Evolutionary conservation across 768 basidiomycete genomes (phyloP).

Genomic region (Mycena maculata): DNA sequence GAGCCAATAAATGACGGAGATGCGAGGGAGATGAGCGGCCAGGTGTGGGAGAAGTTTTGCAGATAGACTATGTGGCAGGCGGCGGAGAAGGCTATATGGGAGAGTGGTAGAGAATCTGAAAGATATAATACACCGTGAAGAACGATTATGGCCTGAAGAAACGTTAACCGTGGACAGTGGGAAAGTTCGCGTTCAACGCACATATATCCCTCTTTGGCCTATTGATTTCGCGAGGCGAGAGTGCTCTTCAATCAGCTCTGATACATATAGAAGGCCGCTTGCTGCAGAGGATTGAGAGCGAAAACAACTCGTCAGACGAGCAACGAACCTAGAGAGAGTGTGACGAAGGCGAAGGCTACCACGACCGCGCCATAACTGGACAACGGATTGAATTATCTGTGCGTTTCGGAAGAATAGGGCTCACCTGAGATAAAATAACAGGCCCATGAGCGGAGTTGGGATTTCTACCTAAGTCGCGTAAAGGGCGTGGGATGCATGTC

Average conservation of each 20-base stretch:
- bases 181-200: slow-evolving; percentile 62
- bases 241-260: slow-evolving; percentile 96
- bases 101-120: slow-evolving; percentile 83
- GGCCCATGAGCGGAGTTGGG: slow-evolving; percentile 47
- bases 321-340: slow-evolving; percentile 84
- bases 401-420: slow-evolving; percentile 24
- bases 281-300: slow-evolving; percentile 58
- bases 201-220: slow-evolving; percentile 90
- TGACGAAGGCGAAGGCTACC: slow-evolving; percentile 90
- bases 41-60: slow-evolving; percentile 88
- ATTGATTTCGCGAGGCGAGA: slow-evolving; percentile 82
- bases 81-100: slow-evolving; percentile 80
- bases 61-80: slow-evolving; percentile 89
- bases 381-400: neutral
- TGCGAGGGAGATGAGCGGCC: slow-evolving; percentile 94
- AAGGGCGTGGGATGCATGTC: neutral
- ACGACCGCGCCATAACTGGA: slow-evolving; percentile 79
- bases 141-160: slow-evolving; percentile 74
- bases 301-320: neutral
- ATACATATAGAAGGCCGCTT: slow-evolving; percentile 92
- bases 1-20: slow-evolving; percentile 88
- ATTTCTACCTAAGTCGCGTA: slow-evolving; percentile 10
- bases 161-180: slow-evolving; percentile 16
- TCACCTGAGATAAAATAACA: slow-evolving; percentile 74
- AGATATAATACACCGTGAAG: slow-evolving; percentile 84